A percentile compares a stretch with the other conserved stretches of the same genome.
Conservation (phyloP, 2,329 filamentous ascomycete genomes). For the Boeremia exigua region DNA sequence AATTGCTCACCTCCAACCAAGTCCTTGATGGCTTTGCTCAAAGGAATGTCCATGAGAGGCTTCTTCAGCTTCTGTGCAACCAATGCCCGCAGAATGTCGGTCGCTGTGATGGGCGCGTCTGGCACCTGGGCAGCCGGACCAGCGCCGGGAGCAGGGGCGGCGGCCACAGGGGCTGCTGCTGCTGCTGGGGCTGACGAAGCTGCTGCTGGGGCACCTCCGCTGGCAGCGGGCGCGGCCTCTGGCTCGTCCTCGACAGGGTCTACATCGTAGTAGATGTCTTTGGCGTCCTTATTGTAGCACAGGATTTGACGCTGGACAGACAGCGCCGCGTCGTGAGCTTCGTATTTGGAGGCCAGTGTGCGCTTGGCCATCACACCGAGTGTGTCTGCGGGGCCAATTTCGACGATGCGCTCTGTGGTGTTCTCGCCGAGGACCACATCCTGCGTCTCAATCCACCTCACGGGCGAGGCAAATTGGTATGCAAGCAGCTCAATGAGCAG, state of each 20-base stretch:
- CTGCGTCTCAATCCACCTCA: conserved; percentile 99
- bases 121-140: conserved; percentile 87
- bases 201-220: conserved; percentile 51
- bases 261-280: conserved; percentile 99
- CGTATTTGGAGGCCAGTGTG: conserved; percentile 95
- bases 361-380: conserved; percentile 97
- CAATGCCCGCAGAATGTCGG: conserved; percentile 86
- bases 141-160: conserved; percentile 68
- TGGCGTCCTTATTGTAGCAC: conserved; percentile 99
- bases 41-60: conserved; percentile 81
- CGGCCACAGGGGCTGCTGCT: conserved; percentile 58
- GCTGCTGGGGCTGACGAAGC: conserved; percentile 56
- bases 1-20: conserved; percentile 79
- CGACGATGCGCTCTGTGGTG: conserved; percentile 94
- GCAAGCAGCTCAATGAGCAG: conserved; percentile 97
- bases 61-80: conserved; percentile 99
- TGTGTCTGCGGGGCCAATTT: conserved; percentile 95
- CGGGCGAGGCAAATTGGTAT: conserved; percentile 98
- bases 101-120: conserved; percentile 84
- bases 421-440: conserved; percentile 99
- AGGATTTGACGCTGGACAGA: conserved; percentile 96
- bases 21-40: conserved; percentile 98
- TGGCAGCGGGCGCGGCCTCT: conserved; percentile 62
- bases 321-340: conserved; percentile 96
- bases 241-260: conserved; percentile 84